Conservation (phyloP, 148 eudicot genomes). For the Bassia scoparia region DNA sequence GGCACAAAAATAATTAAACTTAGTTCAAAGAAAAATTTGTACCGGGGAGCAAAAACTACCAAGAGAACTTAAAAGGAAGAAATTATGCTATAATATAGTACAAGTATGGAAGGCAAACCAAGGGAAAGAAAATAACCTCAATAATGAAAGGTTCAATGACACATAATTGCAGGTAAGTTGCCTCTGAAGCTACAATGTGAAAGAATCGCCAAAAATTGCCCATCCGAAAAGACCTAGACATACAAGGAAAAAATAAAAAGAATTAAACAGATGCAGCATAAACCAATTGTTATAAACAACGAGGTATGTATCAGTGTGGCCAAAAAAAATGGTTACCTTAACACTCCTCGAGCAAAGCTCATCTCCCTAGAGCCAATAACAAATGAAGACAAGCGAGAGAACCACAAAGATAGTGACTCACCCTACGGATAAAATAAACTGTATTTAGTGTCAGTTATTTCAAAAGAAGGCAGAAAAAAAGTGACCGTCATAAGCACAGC, state of each 20-base stretch:
- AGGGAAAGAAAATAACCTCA: no score
- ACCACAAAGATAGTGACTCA: constrained; percentile 78
- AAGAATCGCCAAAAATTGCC: constrained; percentile 82
- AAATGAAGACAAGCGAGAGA: constrained; percentile 47
- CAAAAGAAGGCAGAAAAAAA: constrained; percentile 1
- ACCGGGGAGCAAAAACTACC: no score
- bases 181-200: constrained; percentile 49
- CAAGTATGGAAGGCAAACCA: no score
- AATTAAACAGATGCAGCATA: not conserved
- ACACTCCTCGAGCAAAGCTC: constrained; percentile 60
- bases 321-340: constrained; percentile 46
- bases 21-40: no score
- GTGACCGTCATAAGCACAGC: constrained; percentile 11
- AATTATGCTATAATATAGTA: no score
- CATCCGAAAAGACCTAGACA: constrained; percentile 56
- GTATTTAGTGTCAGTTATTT: constrained; percentile 17
- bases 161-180: constrained; percentile 70
- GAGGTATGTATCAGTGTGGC: not conserved
- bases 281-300: not conserved
- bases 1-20: not conserved
- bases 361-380: constrained; percentile 62
- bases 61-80: no score
- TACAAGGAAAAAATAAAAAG: not conserved
- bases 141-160: constrained; percentile 59
- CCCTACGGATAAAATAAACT: constrained; percentile 39